Evolutionary conservation across 106 monocot genomes (phyloP), one percentile per base, ranked within the genome.

Genomic region (Platanthera zijinensis): DNA sequence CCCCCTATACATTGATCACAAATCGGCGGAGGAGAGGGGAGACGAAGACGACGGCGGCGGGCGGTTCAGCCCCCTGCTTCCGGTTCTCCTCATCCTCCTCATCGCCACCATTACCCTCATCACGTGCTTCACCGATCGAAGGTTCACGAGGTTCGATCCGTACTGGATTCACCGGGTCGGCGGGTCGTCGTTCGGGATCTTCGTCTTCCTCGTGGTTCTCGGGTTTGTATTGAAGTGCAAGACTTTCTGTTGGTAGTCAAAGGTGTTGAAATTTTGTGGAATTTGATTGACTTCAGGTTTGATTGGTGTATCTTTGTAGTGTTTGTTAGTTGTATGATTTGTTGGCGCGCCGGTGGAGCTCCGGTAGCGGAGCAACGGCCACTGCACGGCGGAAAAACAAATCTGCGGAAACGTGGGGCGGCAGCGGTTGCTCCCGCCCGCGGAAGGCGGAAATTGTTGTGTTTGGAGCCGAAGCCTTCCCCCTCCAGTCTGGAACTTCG

Each of bases 91-190:
- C 8, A 2, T 53, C 53, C 14, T 88, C 51, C 47, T 86, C 9
- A 52, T 95, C 51, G 73, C 90, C 52, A 59, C 79, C 4, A 86
- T 75, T 6, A 84, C 88, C 82, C 82, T 73, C 78, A 30, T 90
- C 61, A 74, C 86, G 8, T 83, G 85, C 69, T 80, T 90, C 62
- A 0, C 84, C 50, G 92, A 95, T 46, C 61, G 75, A 22, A 80
- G 95, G 49, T 80, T 57, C 78, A 64, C 75, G 75, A 74, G 88
- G 84, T 87, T 92, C 68, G 95, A 95, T 74, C 92, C 90, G 3
- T 88, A 95, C 76, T 95, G 88, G 92, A 95, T 95, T 19, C 95
- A 95, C 51, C 78, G 95, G 18, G 88, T 87, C 11, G 88, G 92
- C 19, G 95, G 95, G 6, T 95, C 95, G 5, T 88, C 95, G 0